These are phyloP conservation scores for Euphorbia pulcherrima DNA, from an alignment of 345 rosid genomes.

Conservation along the genomic window DNA sequence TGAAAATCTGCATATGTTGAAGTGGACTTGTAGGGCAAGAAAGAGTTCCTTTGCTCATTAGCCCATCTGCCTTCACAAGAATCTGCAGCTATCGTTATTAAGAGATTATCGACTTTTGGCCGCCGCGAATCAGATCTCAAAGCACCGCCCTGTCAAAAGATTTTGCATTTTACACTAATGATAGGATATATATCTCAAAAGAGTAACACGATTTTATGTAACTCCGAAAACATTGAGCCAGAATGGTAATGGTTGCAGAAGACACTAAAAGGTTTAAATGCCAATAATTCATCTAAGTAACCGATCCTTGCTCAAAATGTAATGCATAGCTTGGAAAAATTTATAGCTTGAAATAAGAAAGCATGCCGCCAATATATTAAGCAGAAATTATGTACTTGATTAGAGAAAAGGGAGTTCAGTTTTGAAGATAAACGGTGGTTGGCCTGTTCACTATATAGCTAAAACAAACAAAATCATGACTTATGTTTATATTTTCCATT, in stretches of 20 bases:
- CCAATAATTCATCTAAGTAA: neutral
- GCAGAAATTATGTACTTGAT: neutral
- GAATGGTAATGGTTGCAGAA: neutral
- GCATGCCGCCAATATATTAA: neutral
- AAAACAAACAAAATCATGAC: too few species aligned
- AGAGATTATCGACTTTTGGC: conserved; percentile 50
- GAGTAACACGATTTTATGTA: neutral
- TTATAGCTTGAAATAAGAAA: neutral
- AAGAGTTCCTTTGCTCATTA: conserved; percentile 35
- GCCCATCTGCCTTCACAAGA: conserved; percentile 56
- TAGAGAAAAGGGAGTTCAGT: neutral
- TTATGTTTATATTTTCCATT: too few species aligned
- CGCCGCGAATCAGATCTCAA: conserved; percentile 64
- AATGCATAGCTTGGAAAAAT: neutral
- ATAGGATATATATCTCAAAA: neutral
- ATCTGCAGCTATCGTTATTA: conserved; percentile 52
- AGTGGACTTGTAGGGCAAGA: conserved; percentile 30
- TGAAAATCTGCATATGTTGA: conserved; percentile 49
- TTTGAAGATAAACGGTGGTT: neutral
- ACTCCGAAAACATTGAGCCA: neutral
- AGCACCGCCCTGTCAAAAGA: conserved; percentile 59
- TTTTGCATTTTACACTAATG: neutral
- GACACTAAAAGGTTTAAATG: neutral
- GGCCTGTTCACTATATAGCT: too few species aligned
- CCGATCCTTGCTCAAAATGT: neutral